A percentile compares a stretch with the other conserved stretches of the same genome.
phyloP scores from a whole-genome alignment of 108 stramenopile species.

The Cyclotella choctawhatcheeana region DNA sequence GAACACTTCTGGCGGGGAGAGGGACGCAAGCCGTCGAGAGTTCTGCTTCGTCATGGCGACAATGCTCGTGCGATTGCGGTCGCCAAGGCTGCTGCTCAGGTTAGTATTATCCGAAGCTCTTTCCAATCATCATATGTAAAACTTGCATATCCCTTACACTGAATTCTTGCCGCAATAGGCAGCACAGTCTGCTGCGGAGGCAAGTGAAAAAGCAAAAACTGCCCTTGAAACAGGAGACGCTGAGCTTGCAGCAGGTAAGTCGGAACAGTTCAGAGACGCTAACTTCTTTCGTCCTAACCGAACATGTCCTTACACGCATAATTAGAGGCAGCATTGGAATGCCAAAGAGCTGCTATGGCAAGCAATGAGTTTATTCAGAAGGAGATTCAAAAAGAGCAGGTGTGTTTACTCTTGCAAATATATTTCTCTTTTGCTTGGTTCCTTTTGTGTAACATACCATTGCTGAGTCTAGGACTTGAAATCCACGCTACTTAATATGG shows the following conservation, averaged over 20 bases:
- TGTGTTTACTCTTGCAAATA: neutral
- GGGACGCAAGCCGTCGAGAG: slow-evolving; percentile 74
- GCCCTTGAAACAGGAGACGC: slow-evolving; percentile 88
- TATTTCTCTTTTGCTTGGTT: neutral
- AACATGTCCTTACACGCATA: no score
- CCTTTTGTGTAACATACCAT: neutral
- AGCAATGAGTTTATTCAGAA: slow-evolving; percentile 69
- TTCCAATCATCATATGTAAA: no score
- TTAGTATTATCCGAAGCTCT: neutral
- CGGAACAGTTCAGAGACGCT: neutral
- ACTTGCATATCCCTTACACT: no score
- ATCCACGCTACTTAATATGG: slow-evolving; percentile 56
- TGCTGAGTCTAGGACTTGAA: slow-evolving; percentile 45
- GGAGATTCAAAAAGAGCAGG: slow-evolving; percentile 67
- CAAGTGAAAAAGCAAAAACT: slow-evolving; percentile 54
- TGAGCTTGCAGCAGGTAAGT: slow-evolving; percentile 60
- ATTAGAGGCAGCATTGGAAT: slow-evolving; percentile 74
- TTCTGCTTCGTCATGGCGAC: slow-evolving; percentile 74
- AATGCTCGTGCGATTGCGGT: slow-evolving; percentile 83
- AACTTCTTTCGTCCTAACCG: neutral
- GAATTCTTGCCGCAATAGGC: no score
- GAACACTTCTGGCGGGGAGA: slow-evolving; percentile 77
- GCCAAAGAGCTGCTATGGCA: slow-evolving; percentile 69
- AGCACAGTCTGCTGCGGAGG: slow-evolving; percentile 62
- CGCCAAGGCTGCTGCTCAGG: slow-evolving; percentile 55